A percentile compares a stretch with the other conserved stretches of the same genome.
These are phyloP conservation scores for Paecilomyces sp. DNA, from an alignment of 2,329 filamentous ascomycete genomes.

Conservation along the genomic window DNA sequence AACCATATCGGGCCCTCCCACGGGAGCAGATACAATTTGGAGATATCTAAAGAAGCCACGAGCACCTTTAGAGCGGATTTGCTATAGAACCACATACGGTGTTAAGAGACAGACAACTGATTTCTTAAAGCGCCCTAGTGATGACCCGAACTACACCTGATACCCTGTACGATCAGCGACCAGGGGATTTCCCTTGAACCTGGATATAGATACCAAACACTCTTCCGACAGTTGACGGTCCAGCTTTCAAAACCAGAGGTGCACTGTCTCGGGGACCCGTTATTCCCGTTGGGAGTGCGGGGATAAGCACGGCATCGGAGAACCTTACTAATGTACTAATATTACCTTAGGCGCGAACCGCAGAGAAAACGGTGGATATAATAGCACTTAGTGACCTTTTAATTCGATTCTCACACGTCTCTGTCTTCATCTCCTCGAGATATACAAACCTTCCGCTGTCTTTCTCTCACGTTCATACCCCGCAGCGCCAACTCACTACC, in stretches of 20 bases:
- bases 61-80: too few species aligned
- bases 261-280: neutral
- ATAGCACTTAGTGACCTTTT: neutral
- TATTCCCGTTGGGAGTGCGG: neutral
- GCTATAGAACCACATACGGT: too few species aligned
- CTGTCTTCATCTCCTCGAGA: neutral
- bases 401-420: neutral
- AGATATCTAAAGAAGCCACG: neutral
- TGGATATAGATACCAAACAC: neutral
- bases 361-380: neutral
- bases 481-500: constrained; percentile 1
- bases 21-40: neutral
- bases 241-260: neutral
- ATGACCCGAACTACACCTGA: too few species aligned
- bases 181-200: neutral
- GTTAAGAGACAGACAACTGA: too few species aligned
- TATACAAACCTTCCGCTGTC: neutral
- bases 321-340: neutral
- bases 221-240: neutral
- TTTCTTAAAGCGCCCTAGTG: too few species aligned
- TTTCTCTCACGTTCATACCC: neutral
- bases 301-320: neutral
- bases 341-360: neutral
- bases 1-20: neutral
- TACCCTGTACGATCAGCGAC: too few species aligned